Evolutionary conservation across 2,329 filamentous ascomycete genomes (phyloP).

Genomic region (Remersonia thermophila): DNA sequence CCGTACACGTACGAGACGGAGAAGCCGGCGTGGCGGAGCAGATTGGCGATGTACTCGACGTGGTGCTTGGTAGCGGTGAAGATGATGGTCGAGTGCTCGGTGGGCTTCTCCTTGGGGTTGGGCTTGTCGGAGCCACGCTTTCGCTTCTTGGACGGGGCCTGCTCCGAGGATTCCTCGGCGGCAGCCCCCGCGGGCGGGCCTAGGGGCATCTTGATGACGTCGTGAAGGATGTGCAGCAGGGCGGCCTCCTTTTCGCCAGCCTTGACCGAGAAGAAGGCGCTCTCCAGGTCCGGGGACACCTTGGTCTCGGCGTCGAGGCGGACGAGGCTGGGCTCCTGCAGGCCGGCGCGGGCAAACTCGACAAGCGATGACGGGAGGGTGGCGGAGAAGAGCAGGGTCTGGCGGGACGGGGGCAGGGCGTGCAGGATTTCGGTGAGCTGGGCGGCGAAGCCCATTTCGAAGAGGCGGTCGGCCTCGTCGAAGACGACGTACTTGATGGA

Average conservation of each 20-base stretch:
- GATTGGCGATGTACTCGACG: constrained; percentile 76
- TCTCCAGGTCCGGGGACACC: constrained; percentile 90
- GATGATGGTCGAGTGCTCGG: constrained; percentile 83
- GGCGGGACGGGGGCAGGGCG: constrained; percentile 68
- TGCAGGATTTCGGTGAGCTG: constrained; percentile 90
- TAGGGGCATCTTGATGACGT: constrained; percentile 83
- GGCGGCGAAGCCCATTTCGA: constrained; percentile 96
- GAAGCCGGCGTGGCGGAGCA: constrained; percentile 75
- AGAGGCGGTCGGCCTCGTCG: constrained; percentile 90
- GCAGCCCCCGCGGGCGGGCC: constrained; percentile 39
- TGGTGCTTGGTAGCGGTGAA: constrained; percentile 95
- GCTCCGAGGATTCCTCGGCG: constrained; percentile 32
- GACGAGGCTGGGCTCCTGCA: constrained; percentile 84
- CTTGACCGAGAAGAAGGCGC: constrained; percentile 88
- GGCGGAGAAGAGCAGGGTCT: constrained; percentile 90
- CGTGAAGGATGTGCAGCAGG: constrained; percentile 74
- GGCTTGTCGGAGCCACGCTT: constrained; percentile 49
- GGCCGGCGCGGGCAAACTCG: constrained; percentile 84
- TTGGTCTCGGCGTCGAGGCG: constrained; percentile 91
- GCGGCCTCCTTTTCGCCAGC: constrained; percentile 88
- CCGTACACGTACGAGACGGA: constrained; percentile 91
- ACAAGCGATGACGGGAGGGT: constrained; percentile 89
- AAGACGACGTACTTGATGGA: constrained; percentile 93
- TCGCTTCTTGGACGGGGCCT: constrained; percentile 50
- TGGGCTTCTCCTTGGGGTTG: constrained; percentile 56